phyloP scores from a whole-genome alignment of 305 asterid genomes.

The Fraxinus baroniana region DNA sequence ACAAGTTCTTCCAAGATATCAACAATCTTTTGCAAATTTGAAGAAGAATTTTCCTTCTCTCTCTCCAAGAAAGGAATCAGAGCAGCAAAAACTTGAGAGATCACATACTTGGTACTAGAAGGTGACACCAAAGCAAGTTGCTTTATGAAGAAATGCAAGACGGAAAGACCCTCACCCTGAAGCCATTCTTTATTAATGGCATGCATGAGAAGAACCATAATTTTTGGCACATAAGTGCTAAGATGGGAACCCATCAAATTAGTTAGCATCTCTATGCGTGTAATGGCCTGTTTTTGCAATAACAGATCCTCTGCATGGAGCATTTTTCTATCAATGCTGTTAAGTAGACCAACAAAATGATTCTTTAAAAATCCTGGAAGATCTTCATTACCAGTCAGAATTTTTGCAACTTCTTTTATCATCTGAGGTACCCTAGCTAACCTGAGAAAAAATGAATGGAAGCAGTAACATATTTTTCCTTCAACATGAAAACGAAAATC shows the following conservation, averaged over 20 bases:
- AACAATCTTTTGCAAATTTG: slow-evolving; percentile 62
- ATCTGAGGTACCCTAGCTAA: slow-evolving; percentile 75
- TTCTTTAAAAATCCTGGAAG: slow-evolving; percentile 84
- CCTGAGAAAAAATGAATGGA: slow-evolving; percentile 47
- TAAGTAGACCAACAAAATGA: slow-evolving; percentile 84
- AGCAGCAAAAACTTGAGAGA: slow-evolving; percentile 98
- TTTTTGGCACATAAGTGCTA: slow-evolving; percentile 85
- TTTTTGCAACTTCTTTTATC: slow-evolving; percentile 77
- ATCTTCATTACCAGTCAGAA: slow-evolving; percentile 75
- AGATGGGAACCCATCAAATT: slow-evolving; percentile 90
- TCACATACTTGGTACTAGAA: slow-evolving; percentile 80
- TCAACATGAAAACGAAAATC: slow-evolving; percentile 8
- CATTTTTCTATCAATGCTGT: slow-evolving; percentile 91
- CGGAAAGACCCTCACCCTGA: slow-evolving; percentile 75
- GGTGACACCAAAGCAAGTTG: slow-evolving; percentile 78
- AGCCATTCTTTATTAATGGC: slow-evolving; percentile 80
- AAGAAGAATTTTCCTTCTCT: slow-evolving; percentile 56
- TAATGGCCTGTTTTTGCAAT: slow-evolving; percentile 83
- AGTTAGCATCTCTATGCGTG: slow-evolving; percentile 84
- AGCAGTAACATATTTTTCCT: slow-evolving; percentile 15
- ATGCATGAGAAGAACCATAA: slow-evolving; percentile 99
- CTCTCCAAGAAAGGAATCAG: slow-evolving; percentile 88
- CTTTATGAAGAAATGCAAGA: slow-evolving; percentile 79
- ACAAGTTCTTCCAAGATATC: slow-evolving; percentile 93
- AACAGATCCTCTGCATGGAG: slow-evolving; percentile 70